These are phyloP conservation scores for Daldinia decipiens DNA, from an alignment of 495 filamentous ascomycete genomes.

Conservation along the genomic window DNA sequence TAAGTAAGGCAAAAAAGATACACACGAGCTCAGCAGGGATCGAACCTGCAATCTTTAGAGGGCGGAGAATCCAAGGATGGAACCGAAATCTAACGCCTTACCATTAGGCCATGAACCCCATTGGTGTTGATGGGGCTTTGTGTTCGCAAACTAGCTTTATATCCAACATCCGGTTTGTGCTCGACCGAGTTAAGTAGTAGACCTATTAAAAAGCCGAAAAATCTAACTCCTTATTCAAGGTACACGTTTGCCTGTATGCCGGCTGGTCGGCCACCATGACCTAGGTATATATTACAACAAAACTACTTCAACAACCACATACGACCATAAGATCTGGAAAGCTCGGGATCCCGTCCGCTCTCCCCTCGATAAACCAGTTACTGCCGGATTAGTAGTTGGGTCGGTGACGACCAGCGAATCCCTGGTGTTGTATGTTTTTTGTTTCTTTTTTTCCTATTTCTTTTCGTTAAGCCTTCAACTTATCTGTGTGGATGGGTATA, in stretches of 20 bases:
- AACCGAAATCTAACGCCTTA: conserved; percentile 43
- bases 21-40: conserved; percentile 42
- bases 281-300: no score
- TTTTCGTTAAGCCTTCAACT: not conserved
- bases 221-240: not conserved
- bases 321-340: conserved; percentile 59
- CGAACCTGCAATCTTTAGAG: conserved; percentile 47
- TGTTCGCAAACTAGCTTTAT: not conserved
- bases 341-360: conserved; percentile 62
- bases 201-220: not conserved
- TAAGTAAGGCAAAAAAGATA: conserved; percentile 1
- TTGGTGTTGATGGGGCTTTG: conserved; percentile 2
- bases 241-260: no score
- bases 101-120: conserved; percentile 38
- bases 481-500: no score
- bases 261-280: no score
- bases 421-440: conserved; percentile 55
- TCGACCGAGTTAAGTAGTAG: not conserved
- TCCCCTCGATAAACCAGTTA: conserved; percentile 54
- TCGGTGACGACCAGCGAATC: conserved; percentile 62
- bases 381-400: conserved; percentile 57
- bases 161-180: not conserved
- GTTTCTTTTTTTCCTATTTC: conserved; percentile 1
- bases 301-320: conserved; percentile 28
- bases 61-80: not conserved